Percentiles rank a stretch among this genome's conserved stretches.
Conservation (phyloP, 495 filamentous ascomycete genomes). For the Achaetomiella virescens region DNA sequence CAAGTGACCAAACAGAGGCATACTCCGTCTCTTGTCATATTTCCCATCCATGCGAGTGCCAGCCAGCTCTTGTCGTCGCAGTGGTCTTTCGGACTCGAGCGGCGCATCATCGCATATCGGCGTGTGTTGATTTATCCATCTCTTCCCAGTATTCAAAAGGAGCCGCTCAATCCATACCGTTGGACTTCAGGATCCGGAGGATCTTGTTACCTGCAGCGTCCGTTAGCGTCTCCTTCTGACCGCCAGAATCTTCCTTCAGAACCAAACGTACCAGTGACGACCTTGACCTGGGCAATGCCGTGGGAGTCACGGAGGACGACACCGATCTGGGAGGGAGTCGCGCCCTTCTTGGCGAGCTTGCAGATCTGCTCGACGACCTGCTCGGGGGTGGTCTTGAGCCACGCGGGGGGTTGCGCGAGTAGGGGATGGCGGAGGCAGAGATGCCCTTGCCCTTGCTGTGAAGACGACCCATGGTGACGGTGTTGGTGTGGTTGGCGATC, state of each 20-base stretch:
- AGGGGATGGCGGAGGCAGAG: slow-evolving; percentile 86
- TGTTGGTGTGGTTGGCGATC: slow-evolving; percentile 28
- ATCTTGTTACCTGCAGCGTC: slow-evolving; percentile 85
- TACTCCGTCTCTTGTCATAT: slow-evolving; percentile 16
- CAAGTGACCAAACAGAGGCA: slow-evolving; percentile 92
- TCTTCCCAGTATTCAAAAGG: slow-evolving; percentile 5
- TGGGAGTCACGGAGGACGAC: slow-evolving; percentile 95
- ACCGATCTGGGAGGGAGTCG: slow-evolving; percentile 97
- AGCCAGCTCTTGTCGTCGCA: neutral
- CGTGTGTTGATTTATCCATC: slow-evolving; percentile 2
- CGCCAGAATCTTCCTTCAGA: neutral
- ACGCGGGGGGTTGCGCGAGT: slow-evolving; percentile 83
- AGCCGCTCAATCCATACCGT: slow-evolving; percentile 32
- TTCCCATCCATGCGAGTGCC: slow-evolving; percentile 1
- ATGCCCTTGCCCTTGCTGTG: slow-evolving; percentile 99
- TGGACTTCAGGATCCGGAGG: slow-evolving; percentile 93
- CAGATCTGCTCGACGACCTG: slow-evolving; percentile 97
- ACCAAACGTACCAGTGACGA: slow-evolving; percentile 88
- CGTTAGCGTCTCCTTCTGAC: slow-evolving; percentile 15
- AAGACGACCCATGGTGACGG: slow-evolving; percentile 86
- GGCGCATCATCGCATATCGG: slow-evolving; percentile 1
- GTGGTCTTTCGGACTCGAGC: neutral
- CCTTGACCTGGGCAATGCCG: slow-evolving; percentile 93
- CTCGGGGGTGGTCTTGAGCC: slow-evolving; percentile 85
- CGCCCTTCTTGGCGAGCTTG: slow-evolving; percentile 96